phyloP scores from a whole-genome alignment of 768 basidiomycete species.

The Pholiota molesta region DNA sequence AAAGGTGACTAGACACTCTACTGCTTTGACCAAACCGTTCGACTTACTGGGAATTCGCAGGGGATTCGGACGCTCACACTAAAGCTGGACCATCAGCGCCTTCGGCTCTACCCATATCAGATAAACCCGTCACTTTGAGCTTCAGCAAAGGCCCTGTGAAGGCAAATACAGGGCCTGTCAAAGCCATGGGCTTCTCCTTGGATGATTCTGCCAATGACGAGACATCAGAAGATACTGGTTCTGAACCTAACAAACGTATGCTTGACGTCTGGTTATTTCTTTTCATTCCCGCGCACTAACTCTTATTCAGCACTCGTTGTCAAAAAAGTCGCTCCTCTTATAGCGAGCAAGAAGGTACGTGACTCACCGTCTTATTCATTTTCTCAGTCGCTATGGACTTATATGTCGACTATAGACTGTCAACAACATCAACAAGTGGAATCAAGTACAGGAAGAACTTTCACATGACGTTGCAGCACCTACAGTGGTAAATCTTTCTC shows the following conservation, averaged over 20 bases:
- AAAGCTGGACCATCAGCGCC: conserved; percentile 48
- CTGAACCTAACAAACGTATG: conserved; percentile 57
- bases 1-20: conserved; percentile 43
- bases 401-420: conserved; percentile 56
- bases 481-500: conserved; percentile 16
- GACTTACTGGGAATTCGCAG: conserved; percentile 9
- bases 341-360: conserved; percentile 81
- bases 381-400: conserved; percentile 2
- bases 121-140: conserved; percentile 80
- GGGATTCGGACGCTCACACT: conserved; percentile 33
- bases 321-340: conserved; percentile 80
- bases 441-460: conserved; percentile 90
- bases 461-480: conserved; percentile 42
- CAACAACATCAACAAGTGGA: conserved; percentile 96
- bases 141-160: conserved; percentile 61
- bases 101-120: conserved; percentile 71
- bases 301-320: conserved; percentile 37
- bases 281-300: neutral
- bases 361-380: neutral
- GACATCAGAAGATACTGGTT: conserved; percentile 44
- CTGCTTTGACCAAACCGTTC: neutral
- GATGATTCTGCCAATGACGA: conserved; percentile 57
- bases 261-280: conserved; percentile 8
- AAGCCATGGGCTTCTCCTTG: conserved; percentile 62
- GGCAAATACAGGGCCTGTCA: conserved; percentile 28